Evolutionary conservation across 495 filamentous ascomycete species (phyloP), one percentile per base, ranked within the genome.

Genomic region (Talaromyces thailandensis): DNA sequence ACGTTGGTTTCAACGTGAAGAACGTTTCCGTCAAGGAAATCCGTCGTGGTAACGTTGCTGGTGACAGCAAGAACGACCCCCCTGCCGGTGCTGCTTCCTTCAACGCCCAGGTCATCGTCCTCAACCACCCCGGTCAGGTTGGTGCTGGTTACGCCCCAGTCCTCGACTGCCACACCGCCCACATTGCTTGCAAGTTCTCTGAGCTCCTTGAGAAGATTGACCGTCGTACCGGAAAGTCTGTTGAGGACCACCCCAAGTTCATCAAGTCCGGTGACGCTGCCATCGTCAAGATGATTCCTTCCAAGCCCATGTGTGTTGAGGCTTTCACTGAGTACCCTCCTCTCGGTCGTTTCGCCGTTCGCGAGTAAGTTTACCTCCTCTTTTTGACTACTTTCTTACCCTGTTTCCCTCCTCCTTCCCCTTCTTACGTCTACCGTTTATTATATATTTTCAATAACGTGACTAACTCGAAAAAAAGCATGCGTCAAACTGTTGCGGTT

Each of bases 1-100:
- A 98, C 83, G 94, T 98, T 75, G 94, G 94, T 71, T 98, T 98
- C 92, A 98, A 98, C 89, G 95, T 98, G 82, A 96, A 97, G 93
- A 98, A 98, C 94, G 94, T 98, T 71, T 98, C 94, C 76, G 95
- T 98, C 82, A 98, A 98, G 91, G 94, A 98, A 79, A 96, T 98
- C 75, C 94, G 94, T 81, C 94, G 94, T 93, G 94, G 94, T 78
- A 98, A 98, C 86, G 95, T 98, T 75, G 91, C 91, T 73, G 90
- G 91, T 87, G 94, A 98, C 88, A 92, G 91, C 85, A 98, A 98
- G 92, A 96, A 94, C 85, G 95, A 98, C 86, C 94, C 94, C 69
- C 90, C 94, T 69, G 81, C 82, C 73, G 94, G 83, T 73, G 82
- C 81, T 71, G 92, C 94, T 67, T 92, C 88, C 69, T 98, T 98